Conservation (phyloP, 805 yeast genomes). For the Candida multigemmis region DNA sequence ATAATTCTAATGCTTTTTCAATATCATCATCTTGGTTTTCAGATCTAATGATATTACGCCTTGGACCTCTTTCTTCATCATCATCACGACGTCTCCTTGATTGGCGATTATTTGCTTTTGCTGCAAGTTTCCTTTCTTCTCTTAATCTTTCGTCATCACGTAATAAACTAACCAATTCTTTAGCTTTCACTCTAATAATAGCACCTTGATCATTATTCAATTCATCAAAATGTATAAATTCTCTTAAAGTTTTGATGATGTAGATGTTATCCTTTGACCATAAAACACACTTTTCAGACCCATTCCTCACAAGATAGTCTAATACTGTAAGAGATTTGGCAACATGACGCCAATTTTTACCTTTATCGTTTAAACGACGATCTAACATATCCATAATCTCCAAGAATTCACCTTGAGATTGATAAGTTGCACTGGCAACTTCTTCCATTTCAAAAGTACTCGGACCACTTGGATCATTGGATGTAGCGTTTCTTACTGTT, state of each 20-base stretch:
- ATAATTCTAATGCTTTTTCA: conserved; percentile 71
- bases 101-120: conserved; percentile 9
- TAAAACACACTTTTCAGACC: conserved; percentile 78
- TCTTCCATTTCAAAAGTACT: conserved; percentile 75
- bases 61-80: conserved; percentile 15
- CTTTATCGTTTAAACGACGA: conserved; percentile 87
- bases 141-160: conserved; percentile 74
- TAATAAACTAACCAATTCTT: conserved; percentile 72
- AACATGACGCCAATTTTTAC: conserved; percentile 95
- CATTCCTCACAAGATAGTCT: conserved; percentile 78
- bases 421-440: conserved; percentile 65
- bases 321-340: conserved; percentile 86
- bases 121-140: conserved; percentile 51
- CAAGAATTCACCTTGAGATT: conserved; percentile 59
- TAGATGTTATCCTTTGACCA: conserved; percentile 91
- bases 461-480: conserved; percentile 85
- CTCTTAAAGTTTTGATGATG: conserved; percentile 82
- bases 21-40: conserved; percentile 65
- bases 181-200: conserved; percentile 78
- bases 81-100: too few species aligned
- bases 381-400: conserved; percentile 94
- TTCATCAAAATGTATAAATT: conserved; percentile 78
- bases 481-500: conserved; percentile 84
- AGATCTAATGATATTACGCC: conserved; percentile 11
- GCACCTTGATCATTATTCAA: conserved; percentile 80